These are phyloP conservation scores for Leccinellum rugosiceps DNA, from an alignment of 768 basidiomycete species.

Conservation along the genomic window DNA sequence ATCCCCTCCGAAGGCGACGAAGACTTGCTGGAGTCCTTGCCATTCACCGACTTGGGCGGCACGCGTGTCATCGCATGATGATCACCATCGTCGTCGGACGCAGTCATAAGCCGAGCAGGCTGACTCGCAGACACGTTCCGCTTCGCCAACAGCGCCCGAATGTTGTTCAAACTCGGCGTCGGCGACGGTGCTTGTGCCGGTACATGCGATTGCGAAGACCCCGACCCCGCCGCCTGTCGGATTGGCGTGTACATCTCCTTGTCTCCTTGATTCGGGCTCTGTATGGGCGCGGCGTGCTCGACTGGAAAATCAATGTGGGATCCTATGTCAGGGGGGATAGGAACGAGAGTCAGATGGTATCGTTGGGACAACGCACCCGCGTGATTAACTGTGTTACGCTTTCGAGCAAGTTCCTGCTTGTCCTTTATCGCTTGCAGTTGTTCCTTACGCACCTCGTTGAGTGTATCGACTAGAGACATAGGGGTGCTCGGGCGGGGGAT, in stretches of 20 bases:
- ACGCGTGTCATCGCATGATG: background rate
- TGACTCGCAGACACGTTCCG: constrained; percentile 1
- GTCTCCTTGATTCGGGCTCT: background rate
- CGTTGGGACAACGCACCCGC: background rate
- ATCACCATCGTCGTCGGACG: background rate
- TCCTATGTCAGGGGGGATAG: background rate
- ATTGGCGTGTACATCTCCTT: background rate
- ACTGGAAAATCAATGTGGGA: background rate
- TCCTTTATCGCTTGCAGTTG: background rate
- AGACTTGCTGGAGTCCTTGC: background rate
- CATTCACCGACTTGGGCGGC: background rate
- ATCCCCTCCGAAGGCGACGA: background rate
- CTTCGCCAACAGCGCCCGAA: constrained; percentile 16
- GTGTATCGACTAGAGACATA: constrained; percentile 18
- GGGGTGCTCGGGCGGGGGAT: constrained; percentile 10
- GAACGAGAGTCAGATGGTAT: background rate
- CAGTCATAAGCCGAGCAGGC: background rate
- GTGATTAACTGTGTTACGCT: background rate
- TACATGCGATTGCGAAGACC: background rate
- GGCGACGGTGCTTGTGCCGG: background rate
- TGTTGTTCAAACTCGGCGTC: constrained; percentile 15
- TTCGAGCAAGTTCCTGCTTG: background rate
- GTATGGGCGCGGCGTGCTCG: background rate
- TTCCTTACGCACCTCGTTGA: constrained; percentile 16
- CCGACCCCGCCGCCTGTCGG: background rate